Evolutionary conservation across 1,284 basidiomycete genomes (phyloP).

Genomic region (Apiotrichum domesticum): DNA sequence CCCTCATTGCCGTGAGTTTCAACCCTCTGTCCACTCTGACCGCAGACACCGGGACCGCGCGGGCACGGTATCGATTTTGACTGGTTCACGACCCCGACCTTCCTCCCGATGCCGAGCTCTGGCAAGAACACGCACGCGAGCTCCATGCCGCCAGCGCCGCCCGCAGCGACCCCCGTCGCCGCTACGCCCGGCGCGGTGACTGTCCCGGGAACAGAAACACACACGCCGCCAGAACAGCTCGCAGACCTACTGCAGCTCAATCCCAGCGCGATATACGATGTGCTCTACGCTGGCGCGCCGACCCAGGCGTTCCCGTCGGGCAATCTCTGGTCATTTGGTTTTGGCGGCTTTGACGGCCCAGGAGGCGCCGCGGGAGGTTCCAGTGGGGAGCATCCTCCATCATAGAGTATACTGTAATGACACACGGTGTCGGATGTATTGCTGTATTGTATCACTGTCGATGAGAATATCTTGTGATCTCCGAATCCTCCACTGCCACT

Average conservation of each 20-base stretch:
- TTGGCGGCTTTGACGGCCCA: not conserved
- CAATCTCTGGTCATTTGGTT: constrained; percentile 11
- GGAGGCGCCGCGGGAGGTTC: too few relatives aligned
- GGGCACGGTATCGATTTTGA: constrained; percentile 1
- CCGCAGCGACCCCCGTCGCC: not conserved
- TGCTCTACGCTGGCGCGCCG: constrained; percentile 8
- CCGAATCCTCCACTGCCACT: too few relatives aligned
- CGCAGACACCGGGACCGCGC: not conserved
- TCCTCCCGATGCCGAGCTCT: not conserved
- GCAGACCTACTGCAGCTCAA: constrained; percentile 1
- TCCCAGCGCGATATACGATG: constrained; percentile 7
- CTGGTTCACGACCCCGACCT: not conserved
- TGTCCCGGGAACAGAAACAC: not conserved
- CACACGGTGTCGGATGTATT: too few relatives aligned
- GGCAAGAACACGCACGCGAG: not conserved
- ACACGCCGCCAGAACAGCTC: not conserved
- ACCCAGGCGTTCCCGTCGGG: constrained; percentile 1
- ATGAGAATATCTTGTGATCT: too few relatives aligned
- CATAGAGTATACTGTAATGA: too few relatives aligned
- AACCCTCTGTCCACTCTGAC: not conserved
- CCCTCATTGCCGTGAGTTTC: not conserved
- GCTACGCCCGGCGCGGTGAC: not conserved
- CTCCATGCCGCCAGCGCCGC: not conserved
- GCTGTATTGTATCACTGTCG: too few relatives aligned
- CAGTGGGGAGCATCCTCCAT: too few relatives aligned